Evolutionary conservation across 305 asterid genomes (phyloP).

Genomic region (Fraxinus baroniana): DNA sequence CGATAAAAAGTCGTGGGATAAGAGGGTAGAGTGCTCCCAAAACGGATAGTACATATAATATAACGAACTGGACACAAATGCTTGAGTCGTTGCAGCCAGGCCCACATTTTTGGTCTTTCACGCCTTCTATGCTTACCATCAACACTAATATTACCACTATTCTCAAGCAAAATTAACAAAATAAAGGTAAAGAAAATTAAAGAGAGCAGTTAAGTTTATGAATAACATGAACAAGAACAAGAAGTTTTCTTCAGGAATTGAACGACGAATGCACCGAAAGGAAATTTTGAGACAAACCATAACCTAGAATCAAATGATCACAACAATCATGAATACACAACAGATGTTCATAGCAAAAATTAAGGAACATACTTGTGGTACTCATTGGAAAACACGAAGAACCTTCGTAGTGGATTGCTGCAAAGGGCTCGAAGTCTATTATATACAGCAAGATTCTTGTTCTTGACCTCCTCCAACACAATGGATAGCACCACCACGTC

Average conservation of each 20-base stretch:
- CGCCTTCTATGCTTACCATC: not conserved
- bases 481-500: constrained; percentile 88
- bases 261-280: not conserved
- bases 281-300: not conserved
- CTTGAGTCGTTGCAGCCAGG: not conserved
- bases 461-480: constrained; percentile 92
- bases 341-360: constrained; percentile 5
- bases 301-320: constrained; percentile 12
- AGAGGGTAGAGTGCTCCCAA: no score
- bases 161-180: constrained; percentile 11
- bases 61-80: no score
- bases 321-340: constrained; percentile 9
- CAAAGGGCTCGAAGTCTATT: constrained; percentile 85
- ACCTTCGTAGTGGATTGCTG: constrained; percentile 65
- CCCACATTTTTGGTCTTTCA: not conserved
- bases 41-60: no score
- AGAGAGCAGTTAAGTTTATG: constrained; percentile 13
- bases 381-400: constrained; percentile 90
- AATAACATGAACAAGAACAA: not conserved
- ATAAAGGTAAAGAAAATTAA: constrained; percentile 2
- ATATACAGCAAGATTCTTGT: constrained; percentile 72
- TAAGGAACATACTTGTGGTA: constrained; percentile 74
- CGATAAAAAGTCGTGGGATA: no score
- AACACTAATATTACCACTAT: not conserved
- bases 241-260: constrained; percentile 8